Base-by-base conservation (phyloP, 495 filamentous ascomycete species). In the Pyrenula aspistea region DNA sequence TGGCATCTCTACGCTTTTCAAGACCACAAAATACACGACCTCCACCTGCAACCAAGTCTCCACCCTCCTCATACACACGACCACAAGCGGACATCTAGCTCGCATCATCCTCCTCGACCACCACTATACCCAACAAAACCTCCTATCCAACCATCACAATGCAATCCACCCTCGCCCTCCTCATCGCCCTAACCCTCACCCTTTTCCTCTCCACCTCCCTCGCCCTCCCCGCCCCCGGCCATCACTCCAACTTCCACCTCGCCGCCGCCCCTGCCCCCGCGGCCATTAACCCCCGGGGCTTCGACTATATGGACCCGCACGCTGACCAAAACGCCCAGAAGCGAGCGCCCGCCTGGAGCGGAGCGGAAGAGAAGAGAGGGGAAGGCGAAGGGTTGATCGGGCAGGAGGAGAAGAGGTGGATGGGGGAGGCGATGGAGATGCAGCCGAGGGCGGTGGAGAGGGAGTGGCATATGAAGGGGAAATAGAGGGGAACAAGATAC, bases 71-170 rank as follows among this genome's bases (percentile, higher is more conserved):
- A n/a, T n/a, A n/a, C n/a, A n/a, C n/a, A n/a, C n/a, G n/a, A n/a
- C n/a, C n/a, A n/a, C n/a, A n/a, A n/a, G n/a, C n/a, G n/a, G n/a
- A n/a, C n/a, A n/a, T n/a, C n/a, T n/a, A n/a, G n/a, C n/a, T n/a
- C n/a, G n/a, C n/a, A n/a, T n/a, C n/a, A n/a, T n/a, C n/a, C n/a
- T n/a, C n/a, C n/a, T n/a, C n/a, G n/a, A n/a, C n/a, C n/a, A n/a
- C n/a, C n/a, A n/a, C n/a, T n/a, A n/a, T n/a, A n/a, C 48, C 2
- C 52, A 47, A 36, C 51, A 61, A 63, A 49, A 11, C 52, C 52
- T 24, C 49, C 2, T 53, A 49, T 55, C 24, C 59, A 24, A 53
- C 59, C 55, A 59, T 54, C 25, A 50, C 24, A 23, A 1, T 51
- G 12, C 2, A 53, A 24, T 25, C 24, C 51, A 10, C 21, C 51